phyloP scores from a whole-genome alignment of 2,329 filamentous ascomycete genomes.

The Podosphaera xanthii region DNA sequence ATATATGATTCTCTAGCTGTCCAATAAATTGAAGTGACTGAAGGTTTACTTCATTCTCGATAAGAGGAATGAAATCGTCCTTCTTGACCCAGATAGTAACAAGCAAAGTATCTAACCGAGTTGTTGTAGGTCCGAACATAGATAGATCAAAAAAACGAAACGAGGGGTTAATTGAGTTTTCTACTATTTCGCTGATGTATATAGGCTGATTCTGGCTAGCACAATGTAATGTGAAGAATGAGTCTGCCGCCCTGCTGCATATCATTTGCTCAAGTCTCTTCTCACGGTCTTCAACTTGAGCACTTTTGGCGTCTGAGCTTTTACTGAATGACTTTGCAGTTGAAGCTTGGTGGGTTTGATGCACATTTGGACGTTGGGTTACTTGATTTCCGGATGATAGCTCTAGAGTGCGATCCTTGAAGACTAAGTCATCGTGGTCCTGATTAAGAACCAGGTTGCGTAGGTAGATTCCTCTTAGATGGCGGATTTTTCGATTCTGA shows the following conservation, averaged over 20 bases:
- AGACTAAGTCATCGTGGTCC: slow-evolving; percentile 46
- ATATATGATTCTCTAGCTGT: slow-evolving; percentile 42
- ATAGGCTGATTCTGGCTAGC: slow-evolving; percentile 43
- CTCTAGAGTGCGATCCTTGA: slow-evolving; percentile 43
- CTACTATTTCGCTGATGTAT: slow-evolving; percentile 70
- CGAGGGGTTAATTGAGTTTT: slow-evolving; percentile 73
- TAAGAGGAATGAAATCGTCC: slow-evolving; percentile 36
- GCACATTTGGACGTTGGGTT: slow-evolving; percentile 29
- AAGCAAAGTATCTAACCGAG: slow-evolving; percentile 39
- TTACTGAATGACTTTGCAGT: slow-evolving; percentile 25
- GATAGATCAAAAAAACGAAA: slow-evolving; percentile 68
- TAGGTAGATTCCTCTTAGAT: slow-evolving; percentile 67
- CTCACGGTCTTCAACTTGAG: slow-evolving; percentile 38
- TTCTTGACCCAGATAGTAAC: slow-evolving; percentile 53
- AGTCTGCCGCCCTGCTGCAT: slow-evolving; percentile 53
- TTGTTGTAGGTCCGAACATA: slow-evolving; percentile 35
- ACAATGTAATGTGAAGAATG: slow-evolving; percentile 70
- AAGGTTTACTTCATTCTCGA: slow-evolving; percentile 50
- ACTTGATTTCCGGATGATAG: slow-evolving; percentile 21
- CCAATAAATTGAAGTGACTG: slow-evolving; percentile 58
- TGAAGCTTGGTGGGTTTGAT: slow-evolving; percentile 29
- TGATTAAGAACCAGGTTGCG: slow-evolving; percentile 57
- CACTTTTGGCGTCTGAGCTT: slow-evolving; percentile 39
- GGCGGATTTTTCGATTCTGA: slow-evolving; percentile 71
- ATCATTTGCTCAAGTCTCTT: slow-evolving; percentile 53